Percentiles rank a stretch among this genome's conserved stretches.
phyloP scores from a whole-genome alignment of 2,329 filamentous ascomycete genomes.

The Setomelanomma holmii region DNA sequence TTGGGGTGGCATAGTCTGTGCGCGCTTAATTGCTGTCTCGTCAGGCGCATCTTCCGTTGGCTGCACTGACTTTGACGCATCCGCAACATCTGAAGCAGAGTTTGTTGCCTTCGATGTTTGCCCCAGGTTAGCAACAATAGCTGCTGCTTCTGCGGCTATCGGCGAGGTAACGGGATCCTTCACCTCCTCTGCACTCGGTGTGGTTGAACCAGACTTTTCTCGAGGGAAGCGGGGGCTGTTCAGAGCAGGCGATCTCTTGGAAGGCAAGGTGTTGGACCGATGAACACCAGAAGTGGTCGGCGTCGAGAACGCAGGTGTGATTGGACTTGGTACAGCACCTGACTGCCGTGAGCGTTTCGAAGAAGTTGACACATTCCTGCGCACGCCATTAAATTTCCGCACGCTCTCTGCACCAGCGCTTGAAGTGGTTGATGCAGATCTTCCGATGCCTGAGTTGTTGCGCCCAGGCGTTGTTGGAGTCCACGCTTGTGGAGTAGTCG shows the following conservation, averaged over 20 bases:
- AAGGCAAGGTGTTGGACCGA: slow-evolving; percentile 90
- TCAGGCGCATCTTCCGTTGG: slow-evolving; percentile 13
- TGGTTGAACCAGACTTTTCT: slow-evolving; percentile 60
- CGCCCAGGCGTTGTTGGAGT: slow-evolving; percentile 56
- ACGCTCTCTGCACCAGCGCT: slow-evolving; percentile 90
- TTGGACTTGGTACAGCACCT: slow-evolving; percentile 72
- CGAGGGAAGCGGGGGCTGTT: slow-evolving; percentile 40
- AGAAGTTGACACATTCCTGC: slow-evolving; percentile 89
- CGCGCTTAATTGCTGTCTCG: slow-evolving; percentile 18
- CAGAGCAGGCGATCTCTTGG: slow-evolving; percentile 81
- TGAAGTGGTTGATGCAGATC: slow-evolving; percentile 71
- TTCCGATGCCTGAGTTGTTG: slow-evolving; percentile 66
- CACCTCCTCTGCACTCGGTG: slow-evolving; percentile 50
- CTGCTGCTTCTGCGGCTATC: slow-evolving; percentile 19
- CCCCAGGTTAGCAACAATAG: slow-evolving; percentile 13
- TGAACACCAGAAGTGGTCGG: slow-evolving; percentile 64
- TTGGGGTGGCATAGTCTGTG: slow-evolving; percentile 28
- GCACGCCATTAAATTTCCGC: slow-evolving; percentile 77
- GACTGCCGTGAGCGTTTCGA: slow-evolving; percentile 85
- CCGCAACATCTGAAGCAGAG: slow-evolving; percentile 1
- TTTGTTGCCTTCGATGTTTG: slow-evolving; percentile 11
- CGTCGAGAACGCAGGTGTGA: slow-evolving; percentile 40
- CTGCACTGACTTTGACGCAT: slow-evolving; percentile 1
- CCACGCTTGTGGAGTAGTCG: slow-evolving; percentile 60
- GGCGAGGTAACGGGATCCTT: slow-evolving; percentile 28